Percentiles rank a stretch among this genome's conserved stretches.
Evolutionary conservation across 495 filamentous ascomycete genomes (phyloP).

Genomic region (Annulohypoxylon moriforme): DNA sequence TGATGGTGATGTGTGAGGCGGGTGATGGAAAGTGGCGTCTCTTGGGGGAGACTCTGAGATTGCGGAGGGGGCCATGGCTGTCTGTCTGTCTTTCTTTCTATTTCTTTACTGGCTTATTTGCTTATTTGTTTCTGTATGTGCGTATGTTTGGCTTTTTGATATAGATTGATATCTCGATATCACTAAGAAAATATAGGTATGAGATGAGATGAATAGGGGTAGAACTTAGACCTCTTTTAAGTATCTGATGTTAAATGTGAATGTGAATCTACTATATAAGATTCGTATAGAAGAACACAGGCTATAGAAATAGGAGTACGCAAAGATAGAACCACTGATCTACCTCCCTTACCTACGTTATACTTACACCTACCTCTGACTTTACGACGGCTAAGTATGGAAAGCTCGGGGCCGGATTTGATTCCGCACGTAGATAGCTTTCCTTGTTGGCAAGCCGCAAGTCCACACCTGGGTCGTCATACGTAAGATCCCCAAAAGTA

Average conservation of each 20-base stretch:
- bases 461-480: constrained; percentile 12
- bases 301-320: constrained; percentile 5
- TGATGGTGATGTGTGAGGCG: constrained; percentile 43
- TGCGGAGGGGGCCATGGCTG: constrained; percentile 77
- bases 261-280: constrained; percentile 2
- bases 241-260: not conserved
- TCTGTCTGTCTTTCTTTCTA: not conserved
- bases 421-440: constrained; percentile 27
- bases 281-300: not conserved
- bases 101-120: too few relatives aligned
- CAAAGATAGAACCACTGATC: not conserved
- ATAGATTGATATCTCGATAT: not conserved
- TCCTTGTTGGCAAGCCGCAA: not conserved
- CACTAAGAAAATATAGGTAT: not conserved
- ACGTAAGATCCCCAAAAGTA: constrained; percentile 11
- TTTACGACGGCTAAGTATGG: constrained; percentile 29
- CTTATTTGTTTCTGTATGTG: constrained; percentile 17
- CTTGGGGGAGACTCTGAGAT: constrained; percentile 65
- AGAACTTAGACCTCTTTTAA: not conserved
- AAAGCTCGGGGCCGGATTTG: constrained; percentile 33
- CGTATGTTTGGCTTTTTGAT: constrained; percentile 10
- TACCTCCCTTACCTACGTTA: constrained; percentile 3
- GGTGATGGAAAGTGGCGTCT: constrained; percentile 52
- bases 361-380: constrained; percentile 5
- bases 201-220: not conserved